Conservation (phyloP, 306 rosid species). For the Urtica urens region DNA sequence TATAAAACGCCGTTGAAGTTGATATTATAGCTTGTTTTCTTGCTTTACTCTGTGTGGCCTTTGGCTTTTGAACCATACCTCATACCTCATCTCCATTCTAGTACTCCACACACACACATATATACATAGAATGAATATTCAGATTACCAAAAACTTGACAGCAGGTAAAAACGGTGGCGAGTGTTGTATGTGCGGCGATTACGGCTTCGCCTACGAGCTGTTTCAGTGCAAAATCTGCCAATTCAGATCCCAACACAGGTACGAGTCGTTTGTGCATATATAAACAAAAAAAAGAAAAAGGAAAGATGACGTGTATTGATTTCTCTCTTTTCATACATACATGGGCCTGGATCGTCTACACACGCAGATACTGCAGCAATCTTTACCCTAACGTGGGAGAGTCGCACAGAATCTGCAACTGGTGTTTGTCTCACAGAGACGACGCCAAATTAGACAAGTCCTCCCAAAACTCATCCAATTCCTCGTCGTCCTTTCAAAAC, state of each 20-base stretch:
- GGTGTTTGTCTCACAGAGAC: slow-evolving; percentile 67
- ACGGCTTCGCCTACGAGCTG: slow-evolving; percentile 74
- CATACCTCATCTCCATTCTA: not conserved
- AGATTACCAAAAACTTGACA: slow-evolving; percentile 26
- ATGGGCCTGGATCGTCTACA: too few relatives aligned
- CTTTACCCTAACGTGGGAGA: slow-evolving; percentile 54
- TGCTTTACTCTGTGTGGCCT: slow-evolving; percentile 29
- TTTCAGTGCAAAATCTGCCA: slow-evolving; percentile 75
- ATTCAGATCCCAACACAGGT: slow-evolving; percentile 98
- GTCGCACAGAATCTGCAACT: slow-evolving; percentile 52
- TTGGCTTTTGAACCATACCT: slow-evolving; percentile 1
- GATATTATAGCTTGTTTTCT: slow-evolving; percentile 10
- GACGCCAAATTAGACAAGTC: slow-evolving; percentile 42
- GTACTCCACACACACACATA: slow-evolving; percentile 9
- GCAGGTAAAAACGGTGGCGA: slow-evolving; percentile 35
- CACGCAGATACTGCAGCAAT: slow-evolving; percentile 78
- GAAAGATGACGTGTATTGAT: too few relatives aligned
- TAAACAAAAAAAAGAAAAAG: too few relatives aligned
- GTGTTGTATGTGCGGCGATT: slow-evolving; percentile 99
- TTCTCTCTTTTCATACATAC: too few relatives aligned
- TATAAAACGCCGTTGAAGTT: slow-evolving; percentile 4
- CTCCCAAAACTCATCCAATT: slow-evolving; percentile 61
- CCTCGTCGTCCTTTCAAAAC: slow-evolving; percentile 42
- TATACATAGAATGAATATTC: not conserved
- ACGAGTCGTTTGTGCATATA: too few relatives aligned